Percentiles rank a stretch among this genome's conserved stretches.
Conservation (phyloP, 108 stramenopile genomes). For the Bacterosira constricta region DNA sequence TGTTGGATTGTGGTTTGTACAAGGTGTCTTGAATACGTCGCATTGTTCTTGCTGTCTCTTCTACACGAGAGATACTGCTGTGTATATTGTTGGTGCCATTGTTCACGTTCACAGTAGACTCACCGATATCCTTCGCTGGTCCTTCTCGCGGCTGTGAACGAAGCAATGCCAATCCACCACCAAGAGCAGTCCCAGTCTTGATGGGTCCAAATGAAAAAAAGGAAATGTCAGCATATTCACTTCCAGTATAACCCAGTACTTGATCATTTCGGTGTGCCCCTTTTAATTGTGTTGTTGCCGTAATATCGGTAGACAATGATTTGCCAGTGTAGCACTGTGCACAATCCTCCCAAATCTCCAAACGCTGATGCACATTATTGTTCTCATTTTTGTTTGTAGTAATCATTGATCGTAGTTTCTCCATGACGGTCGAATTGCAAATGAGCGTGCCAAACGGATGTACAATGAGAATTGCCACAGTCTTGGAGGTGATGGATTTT, state of each 20-base stretch:
- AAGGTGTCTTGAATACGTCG: slow-evolving; percentile 60
- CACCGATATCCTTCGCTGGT: no score
- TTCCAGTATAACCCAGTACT: slow-evolving; percentile 37
- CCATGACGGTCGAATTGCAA: slow-evolving; percentile 25
- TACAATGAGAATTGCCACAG: slow-evolving; percentile 82
- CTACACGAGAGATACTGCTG: background rate
- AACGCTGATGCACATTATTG: no score
- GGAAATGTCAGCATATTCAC: slow-evolving; percentile 47
- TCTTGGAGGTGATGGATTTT: slow-evolving; percentile 56
- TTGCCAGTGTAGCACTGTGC: slow-evolving; percentile 82
- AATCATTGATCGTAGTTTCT: slow-evolving; percentile 50
- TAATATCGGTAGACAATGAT: background rate
- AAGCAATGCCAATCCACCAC: slow-evolving; percentile 67
- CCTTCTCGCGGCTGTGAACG: background rate
- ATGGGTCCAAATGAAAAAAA: slow-evolving; percentile 90
- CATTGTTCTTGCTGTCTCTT: slow-evolving; percentile 42
- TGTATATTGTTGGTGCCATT: no score
- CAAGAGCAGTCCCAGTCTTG: slow-evolving; percentile 84
- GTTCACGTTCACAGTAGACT: no score
- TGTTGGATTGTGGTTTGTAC: slow-evolving; percentile 52
- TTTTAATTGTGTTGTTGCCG: background rate
- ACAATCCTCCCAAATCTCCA: slow-evolving; percentile 85
- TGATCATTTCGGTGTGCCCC: background rate
- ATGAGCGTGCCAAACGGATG: slow-evolving; percentile 79
- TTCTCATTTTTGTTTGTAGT: no score